These are phyloP conservation scores for Friedmanniomyces simplex DNA, from an alignment of 495 filamentous ascomycete genomes.

Conservation along the genomic window DNA sequence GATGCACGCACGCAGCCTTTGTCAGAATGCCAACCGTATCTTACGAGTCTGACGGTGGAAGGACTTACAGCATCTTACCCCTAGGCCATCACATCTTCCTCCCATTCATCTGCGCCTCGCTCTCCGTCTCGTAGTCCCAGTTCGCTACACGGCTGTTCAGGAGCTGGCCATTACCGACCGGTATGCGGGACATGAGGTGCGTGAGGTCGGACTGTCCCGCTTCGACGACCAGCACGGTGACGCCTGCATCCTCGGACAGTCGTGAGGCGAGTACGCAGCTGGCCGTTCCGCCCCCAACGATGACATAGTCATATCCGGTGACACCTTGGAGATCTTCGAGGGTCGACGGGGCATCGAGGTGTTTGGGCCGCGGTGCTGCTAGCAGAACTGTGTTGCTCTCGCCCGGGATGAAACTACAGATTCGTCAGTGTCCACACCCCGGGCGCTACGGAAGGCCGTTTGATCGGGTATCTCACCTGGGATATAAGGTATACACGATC, in stretches of 20 bases:
- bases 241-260: constrained; percentile 9
- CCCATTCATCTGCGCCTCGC: not conserved
- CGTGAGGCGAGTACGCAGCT: constrained; percentile 12
- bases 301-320: constrained; percentile 9
- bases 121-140: not conserved
- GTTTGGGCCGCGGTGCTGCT: not conserved
- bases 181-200: not conserved
- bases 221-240: constrained; percentile 15
- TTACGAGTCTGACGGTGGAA: too few relatives aligned
- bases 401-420: not conserved
- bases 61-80: not conserved
- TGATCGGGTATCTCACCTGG: not conserved
- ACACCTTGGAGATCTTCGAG: not conserved
- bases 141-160: not conserved
- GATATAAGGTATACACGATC: not conserved
- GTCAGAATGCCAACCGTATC: too few relatives aligned
- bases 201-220: constrained; percentile 6
- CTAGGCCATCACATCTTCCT: constrained; percentile 1
- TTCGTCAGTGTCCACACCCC: not conserved
- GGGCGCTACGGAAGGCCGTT: not conserved
- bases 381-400: not conserved
- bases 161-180: not conserved
- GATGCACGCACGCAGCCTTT: too few relatives aligned
- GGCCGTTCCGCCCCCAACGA: constrained; percentile 17
- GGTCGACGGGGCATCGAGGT: not conserved